Evolutionary conservation across 2,329 filamentous ascomycete species (phyloP).

Genomic region (Hymenoscyphus albidus): DNA sequence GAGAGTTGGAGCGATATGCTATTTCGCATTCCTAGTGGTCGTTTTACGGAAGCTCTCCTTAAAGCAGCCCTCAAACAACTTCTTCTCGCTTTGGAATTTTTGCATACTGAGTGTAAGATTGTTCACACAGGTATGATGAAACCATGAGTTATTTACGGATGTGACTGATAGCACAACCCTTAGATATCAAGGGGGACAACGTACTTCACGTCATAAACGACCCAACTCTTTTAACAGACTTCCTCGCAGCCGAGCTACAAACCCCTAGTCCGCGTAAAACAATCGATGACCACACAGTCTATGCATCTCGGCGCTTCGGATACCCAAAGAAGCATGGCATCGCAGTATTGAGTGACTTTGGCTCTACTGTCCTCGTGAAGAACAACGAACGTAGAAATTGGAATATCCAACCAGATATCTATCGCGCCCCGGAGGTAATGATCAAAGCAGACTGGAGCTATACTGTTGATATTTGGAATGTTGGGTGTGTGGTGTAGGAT

Average conservation of each 20-base stretch:
- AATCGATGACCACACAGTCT: slow-evolving; percentile 38
- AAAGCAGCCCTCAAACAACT: slow-evolving; percentile 35
- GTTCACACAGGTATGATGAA: slow-evolving; percentile 42
- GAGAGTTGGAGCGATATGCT: slow-evolving; percentile 38
- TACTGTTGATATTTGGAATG: slow-evolving; percentile 4
- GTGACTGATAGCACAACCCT: slow-evolving; percentile 11
- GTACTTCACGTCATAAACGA: slow-evolving; percentile 34
- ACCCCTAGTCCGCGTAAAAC: slow-evolving; percentile 40
- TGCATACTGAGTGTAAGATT: slow-evolving; percentile 43
- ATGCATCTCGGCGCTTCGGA: slow-evolving; percentile 40
- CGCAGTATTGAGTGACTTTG: slow-evolving; percentile 47
- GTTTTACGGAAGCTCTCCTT: slow-evolving; percentile 27
- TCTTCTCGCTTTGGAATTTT: slow-evolving; percentile 42
- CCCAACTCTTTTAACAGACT: slow-evolving; percentile 28
- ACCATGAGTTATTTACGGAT: background rate
- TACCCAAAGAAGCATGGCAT: slow-evolving; percentile 34
- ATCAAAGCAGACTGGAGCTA: background rate
- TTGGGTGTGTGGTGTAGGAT: slow-evolving; percentile 37
- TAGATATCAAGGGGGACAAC: slow-evolving; percentile 33
- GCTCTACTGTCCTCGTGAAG: slow-evolving; percentile 37
- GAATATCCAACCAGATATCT: slow-evolving; percentile 6
- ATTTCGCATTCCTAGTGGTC: background rate
- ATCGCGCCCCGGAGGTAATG: background rate
- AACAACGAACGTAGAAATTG: slow-evolving; percentile 37
- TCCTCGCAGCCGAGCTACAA: slow-evolving; percentile 24